phyloP scores from a whole-genome alignment of 441 rosid species.

The Mallotus repandus region DNA sequence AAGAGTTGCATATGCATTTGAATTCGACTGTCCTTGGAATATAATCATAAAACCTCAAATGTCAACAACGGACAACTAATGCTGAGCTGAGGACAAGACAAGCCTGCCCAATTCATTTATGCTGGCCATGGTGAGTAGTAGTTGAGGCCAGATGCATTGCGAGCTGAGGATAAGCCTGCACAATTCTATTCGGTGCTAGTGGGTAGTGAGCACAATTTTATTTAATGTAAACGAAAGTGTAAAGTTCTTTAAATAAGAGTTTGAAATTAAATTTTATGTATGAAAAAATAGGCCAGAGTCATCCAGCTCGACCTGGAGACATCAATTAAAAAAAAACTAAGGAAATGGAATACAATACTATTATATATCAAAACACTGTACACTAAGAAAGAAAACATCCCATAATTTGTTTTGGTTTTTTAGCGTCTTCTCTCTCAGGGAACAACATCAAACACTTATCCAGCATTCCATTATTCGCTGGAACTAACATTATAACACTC shows the following conservation, averaged over 20 bases:
- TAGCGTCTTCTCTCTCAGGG: constrained; percentile 17
- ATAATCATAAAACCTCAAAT: neutral
- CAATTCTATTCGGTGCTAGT: too few relatives aligned
- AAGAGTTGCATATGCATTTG: neutral
- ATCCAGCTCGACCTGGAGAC: neutral
- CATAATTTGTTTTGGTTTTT: neutral
- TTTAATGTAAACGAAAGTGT: too few relatives aligned
- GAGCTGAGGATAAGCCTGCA: too few relatives aligned
- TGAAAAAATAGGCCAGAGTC: too few relatives aligned
- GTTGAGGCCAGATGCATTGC: too few relatives aligned
- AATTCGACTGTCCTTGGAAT: neutral
- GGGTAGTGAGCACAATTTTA: too few relatives aligned
- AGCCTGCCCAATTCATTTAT: neutral
- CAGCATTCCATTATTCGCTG: constrained; percentile 24
- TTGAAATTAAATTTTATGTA: too few relatives aligned
- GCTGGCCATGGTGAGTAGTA: too few relatives aligned
- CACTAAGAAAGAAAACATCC: constrained; percentile 22
- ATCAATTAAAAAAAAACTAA: too few relatives aligned
- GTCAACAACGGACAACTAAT: neutral
- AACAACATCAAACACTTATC: constrained; percentile 29
- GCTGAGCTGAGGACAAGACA: neutral
- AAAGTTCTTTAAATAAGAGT: too few relatives aligned
- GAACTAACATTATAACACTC: neutral
- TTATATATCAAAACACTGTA: constrained; percentile 4
- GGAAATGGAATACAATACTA: neutral